phyloP scores from a whole-genome alignment of 2,329 filamentous ascomycete genomes.

The Leptosphaerulina australis region DNA sequence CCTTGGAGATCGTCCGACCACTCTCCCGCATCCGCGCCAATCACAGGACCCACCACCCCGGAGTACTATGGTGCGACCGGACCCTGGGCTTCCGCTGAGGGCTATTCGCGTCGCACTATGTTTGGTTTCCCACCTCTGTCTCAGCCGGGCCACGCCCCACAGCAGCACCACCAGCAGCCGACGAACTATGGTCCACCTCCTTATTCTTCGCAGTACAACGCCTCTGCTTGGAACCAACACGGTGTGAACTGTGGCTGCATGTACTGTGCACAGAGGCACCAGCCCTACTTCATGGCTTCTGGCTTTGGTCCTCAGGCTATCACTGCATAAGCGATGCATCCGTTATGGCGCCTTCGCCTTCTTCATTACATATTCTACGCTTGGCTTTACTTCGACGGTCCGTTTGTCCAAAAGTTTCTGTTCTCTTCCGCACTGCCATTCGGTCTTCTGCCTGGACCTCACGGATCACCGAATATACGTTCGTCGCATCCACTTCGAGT shows the following conservation, averaged over 20 bases:
- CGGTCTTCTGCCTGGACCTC: conserved; percentile 17
- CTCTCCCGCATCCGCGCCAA: conserved; percentile 61
- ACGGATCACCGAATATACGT: conserved; percentile 28
- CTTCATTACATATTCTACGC: conserved; percentile 36
- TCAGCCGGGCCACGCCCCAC: conserved; percentile 48
- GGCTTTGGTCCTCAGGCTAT: conserved; percentile 49
- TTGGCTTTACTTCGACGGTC: conserved; percentile 35
- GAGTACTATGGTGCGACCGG: conserved; percentile 58
- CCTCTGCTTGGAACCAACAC: conserved; percentile 48
- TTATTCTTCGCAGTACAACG: conserved; percentile 45
- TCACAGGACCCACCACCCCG: conserved; percentile 61
- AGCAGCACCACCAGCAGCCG: conserved; percentile 54
- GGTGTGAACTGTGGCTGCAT: conserved; percentile 47
- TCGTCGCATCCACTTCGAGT: conserved; percentile 28
- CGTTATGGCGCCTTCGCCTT: conserved; percentile 7
- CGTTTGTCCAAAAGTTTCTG: conserved; percentile 43
- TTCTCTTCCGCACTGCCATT: conserved; percentile 26
- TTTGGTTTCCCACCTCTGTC: conserved; percentile 49
- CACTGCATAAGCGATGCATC: conserved; percentile 32
- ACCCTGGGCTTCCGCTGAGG: conserved; percentile 55
- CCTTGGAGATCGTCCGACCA: conserved; percentile 51
- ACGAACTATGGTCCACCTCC: conserved; percentile 44
- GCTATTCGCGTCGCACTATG: conserved; percentile 51
- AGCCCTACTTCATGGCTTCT: conserved; percentile 48
- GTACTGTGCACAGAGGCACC: conserved; percentile 48